Base-by-base conservation (phyloP, 352 stramenopile genomes). In the Phytophthora parvispora region DNA sequence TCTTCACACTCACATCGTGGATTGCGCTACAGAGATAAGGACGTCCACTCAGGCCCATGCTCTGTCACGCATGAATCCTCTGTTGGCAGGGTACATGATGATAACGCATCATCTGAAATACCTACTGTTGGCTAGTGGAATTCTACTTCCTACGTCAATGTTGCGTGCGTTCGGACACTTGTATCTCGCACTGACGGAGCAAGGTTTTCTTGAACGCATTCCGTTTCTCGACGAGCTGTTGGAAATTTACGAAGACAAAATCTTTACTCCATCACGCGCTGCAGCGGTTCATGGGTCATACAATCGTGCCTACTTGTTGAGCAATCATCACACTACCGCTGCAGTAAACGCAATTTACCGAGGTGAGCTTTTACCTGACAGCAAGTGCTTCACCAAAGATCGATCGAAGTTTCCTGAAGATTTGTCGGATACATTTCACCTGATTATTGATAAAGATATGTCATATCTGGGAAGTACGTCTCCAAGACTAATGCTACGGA, bases 211-310 rank as follows among this genome's bases (percentile, higher is more conserved):
- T 1, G 13, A 51, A 0, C 16, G 16, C 16, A 73, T 72, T 12
- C 45, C 60, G 9, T 73, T 80, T 43, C 61, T 75, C 20, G 72
- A 78, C 9, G 60, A 65, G 0, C 20, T 76, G 27, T 47, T 83
- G 34, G 25, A 55, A 1, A 29, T 73, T 8, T 76, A 76, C 27
- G 69, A 61, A 9, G 6, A 60, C 16, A 52, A 48, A 18, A 64
- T 76, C 28, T 83, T 83, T 42, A 67, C 50, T 1, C 62, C 63
- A 15, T 77, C 75, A 2, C 61, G 64, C 7, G 64, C 65, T 0
- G 53, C 64, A 20, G 71, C 60, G 0, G 52, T 42, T 6, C 57
- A 64, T 10, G 75, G 71, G 0, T 60, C 64, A 18, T 80, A 67
- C 55, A 61, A 61, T 20, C 67, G 68, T 0, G 59, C 60, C 22